phyloP scores from a whole-genome alignment of 129 eudicot species.

The Flaveria trinervia region DNA sequence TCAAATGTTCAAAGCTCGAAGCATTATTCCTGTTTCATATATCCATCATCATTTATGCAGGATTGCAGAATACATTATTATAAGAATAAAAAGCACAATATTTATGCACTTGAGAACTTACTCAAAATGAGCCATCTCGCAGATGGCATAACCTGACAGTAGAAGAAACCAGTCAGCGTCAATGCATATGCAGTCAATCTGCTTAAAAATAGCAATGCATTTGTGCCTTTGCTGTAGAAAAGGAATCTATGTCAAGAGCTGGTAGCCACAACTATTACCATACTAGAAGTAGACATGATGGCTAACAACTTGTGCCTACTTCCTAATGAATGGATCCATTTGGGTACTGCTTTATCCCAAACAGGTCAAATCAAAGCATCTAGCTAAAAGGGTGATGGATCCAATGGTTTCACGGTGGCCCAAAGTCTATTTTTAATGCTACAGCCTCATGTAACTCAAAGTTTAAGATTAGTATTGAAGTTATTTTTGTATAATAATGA shows the following conservation, averaged over 20 bases:
- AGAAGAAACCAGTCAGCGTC: slow-evolving; percentile 74
- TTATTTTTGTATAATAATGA: background rate
- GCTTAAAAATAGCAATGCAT: slow-evolving; percentile 62
- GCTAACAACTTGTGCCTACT: too few species aligned
- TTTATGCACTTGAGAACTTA: slow-evolving; percentile 42
- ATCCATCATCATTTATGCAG: slow-evolving; percentile 1
- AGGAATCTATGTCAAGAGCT: slow-evolving; percentile 19
- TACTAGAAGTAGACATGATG: too few species aligned
- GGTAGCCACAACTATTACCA: slow-evolving; percentile 9
- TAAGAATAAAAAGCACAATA: background rate
- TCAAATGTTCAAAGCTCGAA: slow-evolving; percentile 32
- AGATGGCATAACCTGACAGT: slow-evolving; percentile 63
- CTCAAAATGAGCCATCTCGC: slow-evolving; percentile 48
- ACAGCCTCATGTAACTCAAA: background rate
- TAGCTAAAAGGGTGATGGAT: background rate
- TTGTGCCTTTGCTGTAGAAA: slow-evolving; percentile 64
- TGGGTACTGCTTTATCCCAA: background rate
- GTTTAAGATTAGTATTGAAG: background rate
- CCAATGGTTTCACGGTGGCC: background rate
- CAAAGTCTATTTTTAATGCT: slow-evolving; percentile 1
- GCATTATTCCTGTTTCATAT: slow-evolving; percentile 42
- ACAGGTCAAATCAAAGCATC: background rate
- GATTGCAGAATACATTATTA: background rate
- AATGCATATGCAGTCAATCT: slow-evolving; percentile 80
- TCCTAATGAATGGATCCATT: too few species aligned